These are phyloP conservation scores for Fusarium subtropicale DNA, from an alignment of 2,329 filamentous ascomycete genomes.

Conservation along the genomic window DNA sequence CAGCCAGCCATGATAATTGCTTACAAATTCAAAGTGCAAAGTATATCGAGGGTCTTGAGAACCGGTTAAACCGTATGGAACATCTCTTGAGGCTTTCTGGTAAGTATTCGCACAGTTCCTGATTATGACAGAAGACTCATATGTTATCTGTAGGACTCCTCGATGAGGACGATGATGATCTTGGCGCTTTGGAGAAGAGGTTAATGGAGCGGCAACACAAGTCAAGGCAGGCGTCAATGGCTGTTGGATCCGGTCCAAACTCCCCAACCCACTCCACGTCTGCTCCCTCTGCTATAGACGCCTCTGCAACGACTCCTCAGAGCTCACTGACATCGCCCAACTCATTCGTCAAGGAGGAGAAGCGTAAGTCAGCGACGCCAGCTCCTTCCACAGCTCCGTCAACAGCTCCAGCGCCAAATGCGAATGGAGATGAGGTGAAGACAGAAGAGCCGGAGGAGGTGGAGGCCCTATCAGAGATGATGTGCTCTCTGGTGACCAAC, in stretches of 20 bases:
- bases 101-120: conserved; percentile 44
- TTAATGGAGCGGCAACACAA: conserved; percentile 68
- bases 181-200: conserved; percentile 87
- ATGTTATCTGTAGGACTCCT: conserved; percentile 70
- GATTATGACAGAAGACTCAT: conserved; percentile 18
- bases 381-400: conserved; percentile 22
- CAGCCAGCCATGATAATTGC: conserved; percentile 3
- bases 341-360: conserved; percentile 55
- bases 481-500: conserved; percentile 97
- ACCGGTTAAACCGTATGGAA: conserved; percentile 95
- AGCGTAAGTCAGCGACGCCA: conserved; percentile 46
- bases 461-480: conserved; percentile 93
- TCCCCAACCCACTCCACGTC: conserved; percentile 63
- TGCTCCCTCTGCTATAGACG: conserved; percentile 53
- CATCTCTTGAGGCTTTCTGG: conserved; percentile 86
- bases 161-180: conserved; percentile 86
- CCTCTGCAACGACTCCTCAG: conserved; percentile 60
- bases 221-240: conserved; percentile 63
- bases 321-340: conserved; percentile 67
- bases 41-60: conserved; percentile 97
- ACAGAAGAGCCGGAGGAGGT: conserved; percentile 69
- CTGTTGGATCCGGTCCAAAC: conserved; percentile 60
- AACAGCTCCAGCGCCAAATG: conserved; percentile 8
- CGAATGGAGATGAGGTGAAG: conserved; percentile 39
- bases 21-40: conserved; percentile 74